Base-by-base conservation (phyloP, 2,329 filamentous ascomycete genomes). In the Arachnopeziza araneosa region DNA sequence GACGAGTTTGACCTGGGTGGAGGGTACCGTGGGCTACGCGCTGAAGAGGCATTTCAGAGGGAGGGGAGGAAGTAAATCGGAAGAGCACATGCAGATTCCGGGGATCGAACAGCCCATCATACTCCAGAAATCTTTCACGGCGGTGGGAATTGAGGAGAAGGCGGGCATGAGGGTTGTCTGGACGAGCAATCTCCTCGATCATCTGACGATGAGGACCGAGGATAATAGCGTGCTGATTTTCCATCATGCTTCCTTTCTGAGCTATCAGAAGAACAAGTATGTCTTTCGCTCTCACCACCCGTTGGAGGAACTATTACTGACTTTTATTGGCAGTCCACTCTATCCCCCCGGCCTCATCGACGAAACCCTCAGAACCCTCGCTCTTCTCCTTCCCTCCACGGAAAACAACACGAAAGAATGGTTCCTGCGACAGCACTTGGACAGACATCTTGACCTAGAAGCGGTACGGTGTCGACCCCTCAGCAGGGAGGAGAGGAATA, bases 181-280 rank as follows among this genome's bases (percentile, higher is more conserved):
- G 60, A 61, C 60, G n/a, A 56, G 54, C 53, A 61, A 58, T 52
- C 24, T 61, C 21, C n/a, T 61, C 2, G 60, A 61, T 44, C 60
- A 61, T 48, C 50, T 61, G 24, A 52, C 52, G 24, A 52, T 58
- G n/a, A 56, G 30, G 12, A 26, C 49, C 30, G 53, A 58, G 19
- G 53, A 49, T 8, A 32, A 30, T n/a, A 50, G 48, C 1, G 32
- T 61, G 14, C 36, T 23, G 26, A 26, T 61, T n/a, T 61, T 58
- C 51, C 60, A 61, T 53, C 55, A 61, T 50, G 60, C 60, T 9
- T 50, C 60, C 2, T 58, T 58, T 55, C 44, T 61, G 24, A 51
- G 49, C 44, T 58, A 58, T 36, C 53, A 57, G 30, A 12, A 22
- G 55, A 36, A 55, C 9, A 56, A 55, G 60, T 61, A 52, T n/a